Conservation (phyloP, 768 basidiomycete genomes). For the Fomitopsis pulvina region DNA sequence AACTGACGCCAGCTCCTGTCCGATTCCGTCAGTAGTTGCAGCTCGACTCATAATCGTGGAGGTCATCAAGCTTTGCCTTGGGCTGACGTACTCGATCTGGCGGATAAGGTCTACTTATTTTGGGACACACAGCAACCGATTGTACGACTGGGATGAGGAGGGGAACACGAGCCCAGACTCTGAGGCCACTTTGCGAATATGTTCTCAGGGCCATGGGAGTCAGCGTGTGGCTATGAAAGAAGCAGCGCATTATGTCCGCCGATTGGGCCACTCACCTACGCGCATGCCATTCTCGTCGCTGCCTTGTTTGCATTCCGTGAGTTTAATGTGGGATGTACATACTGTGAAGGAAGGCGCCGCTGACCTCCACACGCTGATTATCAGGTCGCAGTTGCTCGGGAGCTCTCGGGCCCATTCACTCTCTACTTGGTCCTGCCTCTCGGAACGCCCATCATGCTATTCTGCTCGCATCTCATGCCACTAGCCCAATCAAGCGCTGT, state of each 20-base stretch:
- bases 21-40: neutral
- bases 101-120: neutral
- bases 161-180: neutral
- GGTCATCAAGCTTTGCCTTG: neutral
- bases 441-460: constrained; percentile 16
- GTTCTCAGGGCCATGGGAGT: constrained; percentile 1
- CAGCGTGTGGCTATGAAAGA: neutral
- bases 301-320: constrained; percentile 1
- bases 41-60: neutral
- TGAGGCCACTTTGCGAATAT: neutral
- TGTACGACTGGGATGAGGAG: neutral
- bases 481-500: constrained; percentile 15
- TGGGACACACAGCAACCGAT: neutral
- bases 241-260: neutral
- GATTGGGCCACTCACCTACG: neutral
- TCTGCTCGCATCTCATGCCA: constrained; percentile 14
- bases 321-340: constrained; percentile 3
- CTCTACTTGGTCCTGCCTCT: constrained; percentile 21
- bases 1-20: neutral
- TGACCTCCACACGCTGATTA: neutral
- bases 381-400: constrained; percentile 9
- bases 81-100: neutral
- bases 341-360: neutral
- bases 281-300: neutral
- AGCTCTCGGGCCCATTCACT: constrained; percentile 16